Base-by-base conservation (phyloP, 1,139 yeast species). In the Suhomyces chickasaworum region DNA sequence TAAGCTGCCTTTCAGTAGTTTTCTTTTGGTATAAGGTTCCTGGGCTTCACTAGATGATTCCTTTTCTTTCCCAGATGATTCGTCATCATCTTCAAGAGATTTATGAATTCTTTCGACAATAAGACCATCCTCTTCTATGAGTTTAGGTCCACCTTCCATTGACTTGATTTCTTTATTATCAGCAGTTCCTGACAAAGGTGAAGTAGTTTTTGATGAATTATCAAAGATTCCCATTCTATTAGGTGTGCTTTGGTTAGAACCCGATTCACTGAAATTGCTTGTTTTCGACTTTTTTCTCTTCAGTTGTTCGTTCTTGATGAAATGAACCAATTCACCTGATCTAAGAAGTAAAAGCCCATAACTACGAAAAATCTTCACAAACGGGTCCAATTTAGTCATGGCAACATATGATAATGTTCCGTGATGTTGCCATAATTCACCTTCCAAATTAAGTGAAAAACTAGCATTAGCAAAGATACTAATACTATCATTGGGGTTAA, bases 361-460 rank as follows among this genome's bases (percentile, higher is more conserved):
- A 39, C 66, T 65, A 32, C 80, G 60, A 36, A 74, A 59, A 36
- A 73, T 63, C 43, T 69, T 68, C 31, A 72, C 65, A 50, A 69
- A 75, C 6, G 74, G 70, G 51, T 75, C 80, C 48, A 71, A 62
- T 48, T 74, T 75, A 4, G 75, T 68, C 36, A 74, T 56, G 1
- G 78, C 79, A 37, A 73, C 64, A 47, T 71, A 74, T 2, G 77
- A 69, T 22, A 74, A 52, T n/a, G 66, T 60, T 1, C 80, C 80
- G 45, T 73, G 77, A 37, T 65, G 68, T 49, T 73, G 77, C 67
- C 76, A 66, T 35, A 55, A 53, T 1, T 66, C 63, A 2, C 78
- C 78, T 43, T 73, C 78, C 6, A 69, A 60, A 46, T 63, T 60
- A 20, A 74, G 54, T 0, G 78, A 65, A 49, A 56, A 63, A 45